Evolutionary conservation across 2,329 filamentous ascomycete species (phyloP), one percentile per base, ranked within the genome.

Genomic region (Didymella exigua): DNA sequence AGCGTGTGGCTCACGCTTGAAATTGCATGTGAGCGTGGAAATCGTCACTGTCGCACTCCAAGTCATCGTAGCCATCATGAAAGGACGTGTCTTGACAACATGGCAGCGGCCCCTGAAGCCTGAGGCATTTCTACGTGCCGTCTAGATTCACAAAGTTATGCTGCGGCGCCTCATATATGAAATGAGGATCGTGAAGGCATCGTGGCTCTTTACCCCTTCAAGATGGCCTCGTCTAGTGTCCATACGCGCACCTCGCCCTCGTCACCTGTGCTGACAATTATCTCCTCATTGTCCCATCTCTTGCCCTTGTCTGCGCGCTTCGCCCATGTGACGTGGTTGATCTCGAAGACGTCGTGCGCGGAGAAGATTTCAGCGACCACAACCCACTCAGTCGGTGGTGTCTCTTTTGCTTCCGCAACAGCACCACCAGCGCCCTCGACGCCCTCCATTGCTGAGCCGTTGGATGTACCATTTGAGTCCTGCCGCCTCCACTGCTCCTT

Each of bases 291-390:
- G 1, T 84, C 82, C n/a, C 54, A 81, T 59, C 77, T 80, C 70
- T 82, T 82, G 1, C 79, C 87, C 44, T 81, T 81, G 72, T 96
- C 92, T 53, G 86, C 89, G 53, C 93, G 82, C 65, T 83, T 85
- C 62, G 91, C 92, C 95, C 95, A 99, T 2, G 85, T 86, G 43
- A 95, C 84, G 75, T 97, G 92, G 69, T 99, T 99, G 60, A 98
- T 83, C 76, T 99, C 95, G 70, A 93, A 97, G 2, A 96, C 90
- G 0, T 91, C 93, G 73, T 99, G 95, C 2, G 88, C 90, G 29
- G 87, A 88, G 42, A 88, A 81, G 1, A 89, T 71, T n/a, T 84
- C 83, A 0, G 86, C 85, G 14, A 96, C 69, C 3, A 93, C 76
- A 6, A 81, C 80, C 95, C 95, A 98, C 56, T 84, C 82, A 1